Conservation (phyloP, 208 protist genomes). For the Leishmania arabica region DNA sequence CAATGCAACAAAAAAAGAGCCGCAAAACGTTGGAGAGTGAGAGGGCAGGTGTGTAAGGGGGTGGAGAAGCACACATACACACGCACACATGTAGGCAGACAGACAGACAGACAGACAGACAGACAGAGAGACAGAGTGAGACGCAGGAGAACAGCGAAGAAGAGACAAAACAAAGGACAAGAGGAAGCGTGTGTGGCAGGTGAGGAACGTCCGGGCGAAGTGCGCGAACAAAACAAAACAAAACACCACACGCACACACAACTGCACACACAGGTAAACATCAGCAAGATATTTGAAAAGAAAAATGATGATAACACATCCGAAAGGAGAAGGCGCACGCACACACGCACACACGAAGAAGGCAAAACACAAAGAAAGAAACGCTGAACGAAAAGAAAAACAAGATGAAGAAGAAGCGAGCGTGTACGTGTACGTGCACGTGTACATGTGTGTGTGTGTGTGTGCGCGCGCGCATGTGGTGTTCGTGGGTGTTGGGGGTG, state of each 20-base stretch:
- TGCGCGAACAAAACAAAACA: not conserved
- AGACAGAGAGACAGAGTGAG: not conserved
- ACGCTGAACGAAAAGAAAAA: not conserved
- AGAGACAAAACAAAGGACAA: not conserved
- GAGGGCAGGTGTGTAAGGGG: not conserved
- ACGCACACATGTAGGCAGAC: not conserved
- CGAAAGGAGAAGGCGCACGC: not conserved
- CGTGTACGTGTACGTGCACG: not conserved
- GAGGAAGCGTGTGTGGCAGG: not conserved
- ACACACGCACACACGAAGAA: not conserved
- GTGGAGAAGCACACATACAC: not conserved
- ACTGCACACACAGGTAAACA: slow-evolving; percentile 4
- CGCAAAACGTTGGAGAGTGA: not conserved
- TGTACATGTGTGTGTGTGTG: not conserved
- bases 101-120: not conserved
- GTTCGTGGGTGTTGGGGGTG: too few relatives aligned
- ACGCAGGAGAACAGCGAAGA: not conserved
- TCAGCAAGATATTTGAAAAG: not conserved
- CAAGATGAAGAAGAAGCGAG: not conserved
- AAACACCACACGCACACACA: slow-evolving; percentile 12
- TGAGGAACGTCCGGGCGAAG: not conserved
- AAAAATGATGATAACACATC: slow-evolving; percentile 6
- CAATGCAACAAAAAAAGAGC: not conserved
- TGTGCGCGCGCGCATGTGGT: not conserved
- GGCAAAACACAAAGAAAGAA: not conserved